These are phyloP conservation scores for Euphorbia peplus DNA, from an alignment of 345 rosid species.

Conservation along the genomic window DNA sequence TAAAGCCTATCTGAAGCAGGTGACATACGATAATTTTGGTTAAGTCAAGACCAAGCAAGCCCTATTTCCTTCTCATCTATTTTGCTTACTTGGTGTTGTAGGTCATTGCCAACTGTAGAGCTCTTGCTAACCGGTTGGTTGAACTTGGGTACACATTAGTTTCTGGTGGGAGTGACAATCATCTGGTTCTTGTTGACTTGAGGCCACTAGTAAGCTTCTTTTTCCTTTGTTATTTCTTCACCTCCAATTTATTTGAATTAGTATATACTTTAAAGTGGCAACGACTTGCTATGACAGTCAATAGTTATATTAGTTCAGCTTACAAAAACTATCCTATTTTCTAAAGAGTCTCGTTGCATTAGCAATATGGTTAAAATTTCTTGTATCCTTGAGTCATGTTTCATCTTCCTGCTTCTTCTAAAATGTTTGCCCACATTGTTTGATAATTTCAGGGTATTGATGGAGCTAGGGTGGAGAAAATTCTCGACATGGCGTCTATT, in stretches of 20 bases:
- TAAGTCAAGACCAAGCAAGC: background rate
- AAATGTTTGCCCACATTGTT: no score
- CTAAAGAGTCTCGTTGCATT: no score
- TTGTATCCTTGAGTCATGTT: background rate
- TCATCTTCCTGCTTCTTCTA: background rate
- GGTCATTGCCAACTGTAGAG: conserved; percentile 79
- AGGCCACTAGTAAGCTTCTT: conserved; percentile 63
- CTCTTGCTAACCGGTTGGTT: conserved; percentile 63
- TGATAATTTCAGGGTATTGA: conserved; percentile 57
- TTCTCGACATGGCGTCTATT: conserved; percentile 89
- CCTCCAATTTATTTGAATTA: no score
- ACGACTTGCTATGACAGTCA: no score
- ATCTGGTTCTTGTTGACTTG: conserved; percentile 86
- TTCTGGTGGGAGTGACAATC: conserved; percentile 92
- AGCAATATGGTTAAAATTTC: no score
- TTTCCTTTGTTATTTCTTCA: background rate
- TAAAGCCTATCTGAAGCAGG: conserved; percentile 75
- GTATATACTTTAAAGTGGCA: no score
- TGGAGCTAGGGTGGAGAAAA: conserved; percentile 90
- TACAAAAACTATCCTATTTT: background rate
- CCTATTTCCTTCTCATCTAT: background rate
- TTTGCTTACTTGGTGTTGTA: conserved; percentile 22
- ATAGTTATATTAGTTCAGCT: no score
- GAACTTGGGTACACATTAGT: conserved; percentile 80
- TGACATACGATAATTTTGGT: conserved; percentile 16